Evolutionary conservation across 1,284 basidiomycete genomes (phyloP), one percentile per base, ranked within the genome.

Genomic region (Pholiota adiposa): DNA sequence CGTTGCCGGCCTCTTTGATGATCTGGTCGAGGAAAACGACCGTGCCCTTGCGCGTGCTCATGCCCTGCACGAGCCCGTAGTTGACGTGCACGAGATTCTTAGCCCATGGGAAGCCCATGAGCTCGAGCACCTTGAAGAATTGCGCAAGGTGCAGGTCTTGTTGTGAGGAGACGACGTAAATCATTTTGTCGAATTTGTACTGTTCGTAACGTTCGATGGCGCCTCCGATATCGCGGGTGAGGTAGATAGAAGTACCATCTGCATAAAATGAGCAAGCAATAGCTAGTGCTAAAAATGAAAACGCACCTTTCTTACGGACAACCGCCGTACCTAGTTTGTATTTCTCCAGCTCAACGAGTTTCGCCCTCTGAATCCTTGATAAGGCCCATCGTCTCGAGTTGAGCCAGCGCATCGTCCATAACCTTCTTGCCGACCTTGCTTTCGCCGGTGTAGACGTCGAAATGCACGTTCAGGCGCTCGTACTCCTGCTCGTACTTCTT

Each of bases 131-230:
- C 78, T 98, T 96, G 88, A 97, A 96, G 77, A 98, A 92, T 72
- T 98, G 97, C 4, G 90, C 84, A 48, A 95, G 83, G 73, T 99
- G 96, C 21, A 98, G 83, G 66, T 97, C 92, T 76, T 99, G 97
- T 72, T 97, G 96, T 16, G 91, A 87, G 0, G 94, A 89, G 48
- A 97, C 88, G 71, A 98, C 95, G 77, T 97, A 97, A 72, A 98
- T 92, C 93, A 98, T 97, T 81, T 98, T 98, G 86, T 99, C 96
- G 68, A 98, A 97, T 61, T 92, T 86, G 83, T 95, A 95, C 73
- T 92, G 89, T 67, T 94, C 89, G 79, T 90, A 95, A 65, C 96
- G 92, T 79, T 98, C 93, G 67, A 92, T 90, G 0, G 96, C 96
- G 48, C 90, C 97, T 48, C 90, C 97, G 63, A 99, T 94, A 77